Percentiles rank a stretch among this genome's conserved stretches.
Conservation (phyloP, 2,329 filamentous ascomycete species). For the Cercospora citrullina region DNA sequence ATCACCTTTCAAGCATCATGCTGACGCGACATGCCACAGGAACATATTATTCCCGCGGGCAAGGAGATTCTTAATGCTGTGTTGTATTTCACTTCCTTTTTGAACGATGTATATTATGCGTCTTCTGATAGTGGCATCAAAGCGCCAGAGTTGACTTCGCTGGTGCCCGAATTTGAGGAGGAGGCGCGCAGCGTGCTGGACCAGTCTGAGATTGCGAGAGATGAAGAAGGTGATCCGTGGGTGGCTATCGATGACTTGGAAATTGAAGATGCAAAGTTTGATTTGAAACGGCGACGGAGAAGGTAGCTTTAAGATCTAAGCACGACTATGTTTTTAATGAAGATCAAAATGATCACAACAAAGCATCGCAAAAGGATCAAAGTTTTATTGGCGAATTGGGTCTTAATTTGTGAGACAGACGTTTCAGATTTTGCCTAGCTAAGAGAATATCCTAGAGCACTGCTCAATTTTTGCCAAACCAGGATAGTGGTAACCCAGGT, state of each 20-base stretch:
- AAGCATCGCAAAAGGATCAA: too few relatives aligned
- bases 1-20: neutral
- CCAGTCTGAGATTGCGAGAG: neutral
- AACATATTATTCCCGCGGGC: conserved; percentile 41
- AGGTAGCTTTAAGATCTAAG: neutral
- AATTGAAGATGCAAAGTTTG: conserved; percentile 19
- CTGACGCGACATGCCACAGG: neutral
- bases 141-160: conserved; percentile 15
- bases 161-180: neutral
- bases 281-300: conserved; percentile 25
- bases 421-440: conserved; percentile 1
- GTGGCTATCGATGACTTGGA: conserved; percentile 20
- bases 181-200: neutral
- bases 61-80: conserved; percentile 83
- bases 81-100: conserved; percentile 78
- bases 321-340: neutral
- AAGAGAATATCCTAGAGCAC: neutral
- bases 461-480: neutral
- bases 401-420: too few relatives aligned
- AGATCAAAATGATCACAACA: neutral
- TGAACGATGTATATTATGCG: conserved; percentile 53
- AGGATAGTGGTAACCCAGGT: too few relatives aligned
- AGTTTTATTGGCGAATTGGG: too few relatives aligned
- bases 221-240: conserved; percentile 20
- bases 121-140: conserved; percentile 15